Percentiles rank a stretch among this genome's conserved stretches.
Evolutionary conservation across 305 asterid species (phyloP).

Genomic region (Fraxinus floribunda): DNA sequence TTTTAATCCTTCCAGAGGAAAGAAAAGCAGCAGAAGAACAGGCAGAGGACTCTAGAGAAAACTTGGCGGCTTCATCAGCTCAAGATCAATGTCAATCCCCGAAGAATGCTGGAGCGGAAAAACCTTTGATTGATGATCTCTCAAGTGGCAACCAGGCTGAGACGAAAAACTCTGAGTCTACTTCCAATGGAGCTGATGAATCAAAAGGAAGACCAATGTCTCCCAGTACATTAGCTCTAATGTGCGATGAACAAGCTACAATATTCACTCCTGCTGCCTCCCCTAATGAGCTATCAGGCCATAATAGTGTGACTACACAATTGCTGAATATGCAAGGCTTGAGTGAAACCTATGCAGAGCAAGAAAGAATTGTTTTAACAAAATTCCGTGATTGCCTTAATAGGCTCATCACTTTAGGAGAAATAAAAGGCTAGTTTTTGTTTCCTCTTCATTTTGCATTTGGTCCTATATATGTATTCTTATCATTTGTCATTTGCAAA

Average conservation of each 20-base stretch:
- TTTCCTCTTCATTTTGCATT: conserved; percentile 24
- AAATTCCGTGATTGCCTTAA: conserved; percentile 94
- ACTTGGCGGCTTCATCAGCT: conserved; percentile 42
- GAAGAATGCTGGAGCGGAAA: conserved; percentile 40
- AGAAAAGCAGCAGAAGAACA: conserved; percentile 45
- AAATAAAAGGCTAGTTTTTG: conserved; percentile 67
- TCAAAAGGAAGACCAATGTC: conserved; percentile 82
- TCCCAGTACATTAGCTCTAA: conserved; percentile 91
- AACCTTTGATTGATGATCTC: conserved; percentile 33
- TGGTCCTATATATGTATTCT: not conserved
- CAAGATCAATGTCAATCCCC: conserved; percentile 47
- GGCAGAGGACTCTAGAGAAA: conserved; percentile 47
- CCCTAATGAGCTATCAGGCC: conserved; percentile 47
- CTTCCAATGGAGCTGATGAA: conserved; percentile 62
- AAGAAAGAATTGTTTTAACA: conserved; percentile 84
- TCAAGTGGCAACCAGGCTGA: conserved; percentile 43
- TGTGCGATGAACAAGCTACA: conserved; percentile 89
- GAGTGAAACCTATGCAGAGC: conserved; percentile 70
- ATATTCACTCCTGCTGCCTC: conserved; percentile 61
- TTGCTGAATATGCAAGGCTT: conserved; percentile 51
- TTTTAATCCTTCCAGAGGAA: conserved; percentile 48
- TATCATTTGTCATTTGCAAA: not conserved
- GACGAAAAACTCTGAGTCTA: conserved; percentile 44
- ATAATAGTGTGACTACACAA: conserved; percentile 46
- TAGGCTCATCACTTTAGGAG: conserved; percentile 84